Base-by-base conservation (phyloP, 1,284 basidiomycete genomes). In the Phenoliferia sp. region DNA sequence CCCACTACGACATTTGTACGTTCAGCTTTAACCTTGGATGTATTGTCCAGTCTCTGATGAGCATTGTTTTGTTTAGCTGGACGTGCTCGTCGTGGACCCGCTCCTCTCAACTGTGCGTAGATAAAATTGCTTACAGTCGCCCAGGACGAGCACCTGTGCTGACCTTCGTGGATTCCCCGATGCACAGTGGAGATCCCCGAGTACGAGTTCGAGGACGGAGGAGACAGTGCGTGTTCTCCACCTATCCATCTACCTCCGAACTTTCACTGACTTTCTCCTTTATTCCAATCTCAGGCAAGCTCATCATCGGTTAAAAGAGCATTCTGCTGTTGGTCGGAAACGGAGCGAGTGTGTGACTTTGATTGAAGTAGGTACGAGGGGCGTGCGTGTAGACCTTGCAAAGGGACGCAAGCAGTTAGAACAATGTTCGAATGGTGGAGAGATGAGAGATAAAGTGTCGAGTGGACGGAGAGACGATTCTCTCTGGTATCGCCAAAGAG, bases 1-100 rank as follows among this genome's bases (percentile, higher is more conserved):
- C 94, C 67, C 94, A 98, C 81, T 96, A 98, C 82, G 92, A 94
- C 81, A 94, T 94, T 72, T 94, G 89, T 88, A 77, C 68, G 85
- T 81, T 82, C 86, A 82, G 34, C 59, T 31, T 31, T 15, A 33
- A 39, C 36, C 62, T 50, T 56, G 19, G n/a, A n/a, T 67, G 50
- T 29, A 31, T 19, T 50, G 28, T 50, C 66, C 2, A 29, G 9
- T 22, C 39, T 12, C 31, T 35, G n/a, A 32, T 19, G 15, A 32
- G 29, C 22, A 19, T 26, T 22, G 3, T 22, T 16, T 39, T 26
- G 12, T 15, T 7, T 75, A 89, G 90, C 86, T 39, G 74, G 73
- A 50, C 68, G 75, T 28, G 70, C 73, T 15, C 65, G 75, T 16
- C 64, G 73, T n/a, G 75, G 75, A 12, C 75, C 75, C 26, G 75